These are phyloP conservation scores for Linnemannia zychae DNA, from an alignment of 192 early-diverging fungal genomes.

Conservation along the genomic window DNA sequence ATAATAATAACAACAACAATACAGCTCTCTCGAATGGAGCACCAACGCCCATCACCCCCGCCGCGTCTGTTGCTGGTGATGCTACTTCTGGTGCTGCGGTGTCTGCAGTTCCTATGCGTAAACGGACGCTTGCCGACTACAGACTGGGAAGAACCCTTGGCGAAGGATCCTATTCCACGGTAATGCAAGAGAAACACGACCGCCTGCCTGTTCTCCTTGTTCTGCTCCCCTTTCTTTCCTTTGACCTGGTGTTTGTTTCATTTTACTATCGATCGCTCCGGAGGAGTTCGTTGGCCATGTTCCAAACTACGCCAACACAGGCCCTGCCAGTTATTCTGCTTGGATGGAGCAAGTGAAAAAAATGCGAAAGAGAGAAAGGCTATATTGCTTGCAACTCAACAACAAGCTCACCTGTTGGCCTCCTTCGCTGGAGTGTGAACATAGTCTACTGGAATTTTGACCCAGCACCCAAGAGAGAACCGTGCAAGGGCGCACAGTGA, in stretches of 20 bases:
- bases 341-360: not conserved
- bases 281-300: not conserved
- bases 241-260: not conserved
- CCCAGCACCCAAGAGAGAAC: too few relatives aligned
- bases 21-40: not conserved
- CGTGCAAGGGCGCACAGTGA: too few relatives aligned
- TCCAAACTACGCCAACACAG: slow-evolving; percentile 9
- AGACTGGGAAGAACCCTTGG: slow-evolving; percentile 87
- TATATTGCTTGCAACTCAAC: not conserved
- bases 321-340: not conserved
- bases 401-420: not conserved
- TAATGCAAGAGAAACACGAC: slow-evolving; percentile 29
- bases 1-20: not conserved
- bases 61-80: too few relatives aligned
- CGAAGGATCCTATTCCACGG: slow-evolving; percentile 97
- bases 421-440: too few relatives aligned
- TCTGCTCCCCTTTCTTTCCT: not conserved
- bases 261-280: not conserved
- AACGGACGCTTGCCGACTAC: slow-evolving; percentile 87
- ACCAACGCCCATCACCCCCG: slow-evolving; percentile 7
- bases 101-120: slow-evolving; percentile 58
- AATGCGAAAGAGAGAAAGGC: too few relatives aligned
- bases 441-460: too few relatives aligned
- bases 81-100: not conserved
- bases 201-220: not conserved